A percentile compares a stretch with the other conserved stretches of the same genome.
These are phyloP conservation scores for Diaporthe caulivora DNA, from an alignment of 2,329 filamentous ascomycete species.

Conservation along the genomic window DNA sequence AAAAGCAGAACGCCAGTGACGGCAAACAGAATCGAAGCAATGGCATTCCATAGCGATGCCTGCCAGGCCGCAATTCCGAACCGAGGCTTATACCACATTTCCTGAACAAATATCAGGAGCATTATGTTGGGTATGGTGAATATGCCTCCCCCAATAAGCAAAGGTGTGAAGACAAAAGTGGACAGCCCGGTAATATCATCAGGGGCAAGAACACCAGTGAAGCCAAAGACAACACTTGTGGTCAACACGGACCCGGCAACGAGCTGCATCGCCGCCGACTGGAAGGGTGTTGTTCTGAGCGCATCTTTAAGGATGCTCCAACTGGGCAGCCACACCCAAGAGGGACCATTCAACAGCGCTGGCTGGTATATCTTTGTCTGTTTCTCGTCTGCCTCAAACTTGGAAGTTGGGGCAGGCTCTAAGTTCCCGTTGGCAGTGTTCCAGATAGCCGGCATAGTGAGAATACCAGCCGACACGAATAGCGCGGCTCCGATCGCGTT, in stretches of 20 bases:
- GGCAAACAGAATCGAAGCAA: constrained; percentile 1
- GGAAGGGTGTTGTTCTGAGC: constrained; percentile 1
- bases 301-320: neutral
- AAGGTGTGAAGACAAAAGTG: constrained; percentile 6
- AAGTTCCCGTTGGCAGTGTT: neutral
- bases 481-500: constrained; percentile 1
- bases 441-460: constrained; percentile 6
- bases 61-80: neutral
- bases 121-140: constrained; percentile 12
- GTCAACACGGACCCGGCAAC: neutral
- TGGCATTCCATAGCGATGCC: neutral
- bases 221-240: neutral
- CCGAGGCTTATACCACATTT: constrained; percentile 8
- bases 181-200: neutral
- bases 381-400: neutral
- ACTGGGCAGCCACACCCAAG: neutral
- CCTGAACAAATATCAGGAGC: neutral
- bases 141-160: constrained; percentile 4
- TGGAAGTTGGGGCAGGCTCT: neutral
- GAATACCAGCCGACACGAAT: neutral
- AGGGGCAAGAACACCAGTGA: constrained; percentile 2
- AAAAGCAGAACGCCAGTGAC: neutral
- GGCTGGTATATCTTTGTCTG: neutral
- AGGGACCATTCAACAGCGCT: neutral
- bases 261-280: neutral